Evolutionary conservation across 306 rosid genomes (phyloP).

Genomic region (Vigna unguiculata): DNA sequence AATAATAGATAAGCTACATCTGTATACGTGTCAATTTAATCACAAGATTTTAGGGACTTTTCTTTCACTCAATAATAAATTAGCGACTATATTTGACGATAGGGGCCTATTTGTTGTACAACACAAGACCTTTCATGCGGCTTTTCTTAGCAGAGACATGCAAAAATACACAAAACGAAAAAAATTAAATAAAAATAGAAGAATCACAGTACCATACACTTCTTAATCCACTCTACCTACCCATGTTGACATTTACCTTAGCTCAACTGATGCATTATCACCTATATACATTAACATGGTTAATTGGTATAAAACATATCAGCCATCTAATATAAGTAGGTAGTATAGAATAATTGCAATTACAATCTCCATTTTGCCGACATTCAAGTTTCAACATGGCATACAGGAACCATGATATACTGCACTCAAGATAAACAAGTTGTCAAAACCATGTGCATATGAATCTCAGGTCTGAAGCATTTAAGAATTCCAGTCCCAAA

Average conservation of each 20-base stretch:
- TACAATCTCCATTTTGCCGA: not conserved
- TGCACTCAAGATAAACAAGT: not conserved
- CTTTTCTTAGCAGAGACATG: constrained; percentile 11
- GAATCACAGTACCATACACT: not conserved
- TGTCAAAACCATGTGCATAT: not conserved
- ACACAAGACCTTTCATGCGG: not conserved
- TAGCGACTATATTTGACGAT: constrained; percentile 8
- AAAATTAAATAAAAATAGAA: not conserved
- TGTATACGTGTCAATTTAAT: not conserved
- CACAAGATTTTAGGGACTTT: not conserved
- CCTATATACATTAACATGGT: not conserved
- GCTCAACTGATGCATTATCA: not conserved
- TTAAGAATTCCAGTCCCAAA: not conserved
- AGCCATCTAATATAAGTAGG: not conserved
- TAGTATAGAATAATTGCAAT: not conserved
- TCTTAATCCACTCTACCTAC: constrained; percentile 7
- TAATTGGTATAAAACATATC: not conserved
- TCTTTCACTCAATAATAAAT: constrained; percentile 19
- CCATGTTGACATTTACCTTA: not conserved
- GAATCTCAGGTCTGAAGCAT: not conserved
- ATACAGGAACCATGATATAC: not conserved
- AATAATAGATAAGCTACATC: constrained; percentile 9
- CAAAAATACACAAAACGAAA: not conserved
- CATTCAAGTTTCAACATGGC: constrained; percentile 9
- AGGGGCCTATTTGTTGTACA: constrained; percentile 18